A percentile compares a stretch with the other conserved stretches of the same genome.
Evolutionary conservation across 2,329 filamentous ascomycete genomes (phyloP).

Genomic region (Metarhizium album): DNA sequence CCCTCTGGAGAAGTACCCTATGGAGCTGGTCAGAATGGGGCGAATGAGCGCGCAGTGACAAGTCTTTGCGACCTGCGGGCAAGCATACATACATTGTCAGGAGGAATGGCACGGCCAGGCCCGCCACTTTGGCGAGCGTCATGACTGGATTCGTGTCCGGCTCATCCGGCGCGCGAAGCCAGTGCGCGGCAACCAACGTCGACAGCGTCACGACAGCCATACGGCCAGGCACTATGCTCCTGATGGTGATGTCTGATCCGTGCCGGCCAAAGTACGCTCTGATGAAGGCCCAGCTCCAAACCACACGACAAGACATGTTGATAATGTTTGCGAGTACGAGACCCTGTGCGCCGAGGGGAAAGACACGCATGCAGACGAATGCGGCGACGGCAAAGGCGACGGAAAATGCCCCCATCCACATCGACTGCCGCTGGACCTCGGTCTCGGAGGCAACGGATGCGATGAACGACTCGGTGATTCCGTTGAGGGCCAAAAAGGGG

Average conservation of each 20-base stretch:
- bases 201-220: conserved; percentile 17
- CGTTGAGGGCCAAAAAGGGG: conserved; percentile 83
- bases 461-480: conserved; percentile 85
- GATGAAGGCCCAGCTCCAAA: conserved; percentile 72
- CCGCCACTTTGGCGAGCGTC: conserved; percentile 36
- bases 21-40: conserved; percentile 7
- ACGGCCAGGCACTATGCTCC: conserved; percentile 17
- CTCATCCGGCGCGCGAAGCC: conserved; percentile 14
- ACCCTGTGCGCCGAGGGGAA: conserved; percentile 63
- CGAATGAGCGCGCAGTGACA: conserved; percentile 11
- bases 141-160: conserved; percentile 18
- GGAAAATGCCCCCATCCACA: conserved; percentile 80
- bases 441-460: conserved; percentile 68
- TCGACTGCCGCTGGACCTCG: conserved; percentile 66
- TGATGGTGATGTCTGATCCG: conserved; percentile 26
- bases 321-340: conserved; percentile 79
- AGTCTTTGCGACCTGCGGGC: conserved; percentile 9
- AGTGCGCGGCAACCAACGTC: conserved; percentile 16
- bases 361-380: conserved; percentile 60
- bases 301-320: conserved; percentile 78
- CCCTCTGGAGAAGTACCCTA: conserved; percentile 44
- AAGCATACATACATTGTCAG: conserved; percentile 46
- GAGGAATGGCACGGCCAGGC: conserved; percentile 40
- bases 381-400: conserved; percentile 63
- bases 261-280: conserved; percentile 42